Percentiles rank a stretch among this genome's conserved stretches.
Evolutionary conservation across 192 early-diverging fungal genomes (phyloP).

Genomic region (Jimgerdemannia lactiflua): DNA sequence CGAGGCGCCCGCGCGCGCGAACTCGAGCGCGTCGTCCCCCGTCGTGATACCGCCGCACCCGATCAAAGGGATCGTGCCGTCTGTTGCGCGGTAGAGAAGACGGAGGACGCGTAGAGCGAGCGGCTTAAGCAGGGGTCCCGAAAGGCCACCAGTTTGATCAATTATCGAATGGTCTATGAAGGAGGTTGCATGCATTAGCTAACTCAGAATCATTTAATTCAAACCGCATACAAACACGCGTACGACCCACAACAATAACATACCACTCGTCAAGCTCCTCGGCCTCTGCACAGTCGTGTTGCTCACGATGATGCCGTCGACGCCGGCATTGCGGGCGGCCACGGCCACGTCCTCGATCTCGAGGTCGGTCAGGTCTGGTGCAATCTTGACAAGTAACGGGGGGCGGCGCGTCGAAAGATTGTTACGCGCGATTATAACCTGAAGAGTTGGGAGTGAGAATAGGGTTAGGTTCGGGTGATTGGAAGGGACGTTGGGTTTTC

Average conservation of each 20-base stretch:
- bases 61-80: conserved; percentile 74
- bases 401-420: too few species aligned
- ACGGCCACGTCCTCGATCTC: conserved; percentile 81
- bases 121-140: conserved; percentile 71
- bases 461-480: too few species aligned
- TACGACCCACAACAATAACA: conserved; percentile 25
- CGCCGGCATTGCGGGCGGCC: conserved; percentile 61
- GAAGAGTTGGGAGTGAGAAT: too few species aligned
- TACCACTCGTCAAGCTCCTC: conserved; percentile 49
- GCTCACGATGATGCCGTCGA: conserved; percentile 86
- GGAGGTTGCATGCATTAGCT: neutral
- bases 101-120: conserved; percentile 72
- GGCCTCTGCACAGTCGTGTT: conserved; percentile 89
- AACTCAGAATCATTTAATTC: too few species aligned
- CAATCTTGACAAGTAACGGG: conserved; percentile 88
- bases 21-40: conserved; percentile 76
- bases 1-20: conserved; percentile 80
- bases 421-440: too few species aligned
- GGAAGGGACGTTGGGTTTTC: conserved; percentile 37
- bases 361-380: conserved; percentile 73
- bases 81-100: conserved; percentile 72
- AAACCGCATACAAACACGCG: too few species aligned
- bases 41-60: conserved; percentile 84
- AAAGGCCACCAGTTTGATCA: conserved; percentile 77
- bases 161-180: conserved; percentile 26